A percentile compares a stretch with the other conserved stretches of the same genome.
phyloP scores from a whole-genome alignment of 345 rosid genomes.

The Orychophragmus violaceus region DNA sequence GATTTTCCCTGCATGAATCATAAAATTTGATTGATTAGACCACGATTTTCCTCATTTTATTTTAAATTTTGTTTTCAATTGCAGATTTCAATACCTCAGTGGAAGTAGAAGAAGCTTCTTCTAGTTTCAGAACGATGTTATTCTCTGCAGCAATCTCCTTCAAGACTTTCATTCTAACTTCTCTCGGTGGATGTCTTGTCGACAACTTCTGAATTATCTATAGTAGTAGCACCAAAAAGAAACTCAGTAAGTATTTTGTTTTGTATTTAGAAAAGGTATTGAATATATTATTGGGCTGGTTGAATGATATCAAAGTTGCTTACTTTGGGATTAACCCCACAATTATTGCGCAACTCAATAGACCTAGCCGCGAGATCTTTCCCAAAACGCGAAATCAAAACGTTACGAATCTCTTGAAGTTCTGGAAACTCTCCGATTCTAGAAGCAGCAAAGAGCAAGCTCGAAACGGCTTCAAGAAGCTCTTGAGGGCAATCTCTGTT shows the following conservation, averaged over 20 bases:
- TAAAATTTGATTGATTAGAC: background rate
- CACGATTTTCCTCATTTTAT: background rate
- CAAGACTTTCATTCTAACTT: slow-evolving; percentile 52
- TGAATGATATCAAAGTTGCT: slow-evolving; percentile 1
- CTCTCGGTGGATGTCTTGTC: slow-evolving; percentile 43
- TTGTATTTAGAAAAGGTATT: background rate
- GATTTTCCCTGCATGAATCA: slow-evolving; percentile 35
- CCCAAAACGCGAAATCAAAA: slow-evolving; percentile 61
- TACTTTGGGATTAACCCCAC: slow-evolving; percentile 67
- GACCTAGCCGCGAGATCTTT: slow-evolving; percentile 72
- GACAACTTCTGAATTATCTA: slow-evolving; percentile 37
- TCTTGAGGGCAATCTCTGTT: slow-evolving; percentile 77
- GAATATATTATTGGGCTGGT: background rate
- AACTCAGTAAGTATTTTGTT: slow-evolving; percentile 9
- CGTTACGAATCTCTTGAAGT: slow-evolving; percentile 69
- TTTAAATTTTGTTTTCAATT: background rate
- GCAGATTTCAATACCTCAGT: slow-evolving; percentile 39
- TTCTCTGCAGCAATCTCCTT: slow-evolving; percentile 69
- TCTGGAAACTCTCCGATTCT: slow-evolving; percentile 93
- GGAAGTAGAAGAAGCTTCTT: slow-evolving; percentile 29
- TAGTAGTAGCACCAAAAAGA: background rate
- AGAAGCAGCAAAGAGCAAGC: slow-evolving; percentile 65
- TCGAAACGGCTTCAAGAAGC: slow-evolving; percentile 63
- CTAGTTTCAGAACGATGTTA: slow-evolving; percentile 47
- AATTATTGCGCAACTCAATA: slow-evolving; percentile 64